A percentile compares a stretch with the other conserved stretches of the same genome.
Conservation (phyloP, 2,329 filamentous ascomycete genomes). For the Exutisphaerella laricina region DNA sequence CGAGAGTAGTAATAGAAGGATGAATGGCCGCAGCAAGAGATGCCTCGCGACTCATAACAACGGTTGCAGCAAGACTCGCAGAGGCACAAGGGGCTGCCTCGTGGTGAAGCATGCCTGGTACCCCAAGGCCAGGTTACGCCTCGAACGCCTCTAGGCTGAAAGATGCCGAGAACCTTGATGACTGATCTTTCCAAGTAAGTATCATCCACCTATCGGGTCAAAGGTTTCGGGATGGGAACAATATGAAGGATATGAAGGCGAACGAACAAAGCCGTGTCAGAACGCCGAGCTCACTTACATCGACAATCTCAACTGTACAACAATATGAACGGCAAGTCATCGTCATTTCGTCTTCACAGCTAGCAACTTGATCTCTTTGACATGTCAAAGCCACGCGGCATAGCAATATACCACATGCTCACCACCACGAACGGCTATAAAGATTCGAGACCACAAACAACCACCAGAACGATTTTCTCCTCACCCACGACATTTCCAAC, state of each 20-base stretch:
- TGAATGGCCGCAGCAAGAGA: not conserved
- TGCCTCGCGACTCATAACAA: too few relatives aligned
- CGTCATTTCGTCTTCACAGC: not conserved
- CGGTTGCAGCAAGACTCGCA: not conserved
- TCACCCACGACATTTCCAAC: not conserved
- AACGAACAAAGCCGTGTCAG: not conserved
- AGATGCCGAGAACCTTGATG: not conserved
- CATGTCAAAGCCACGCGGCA: not conserved
- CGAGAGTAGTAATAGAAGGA: not conserved
- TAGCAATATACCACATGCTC: not conserved
- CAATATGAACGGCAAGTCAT: not conserved
- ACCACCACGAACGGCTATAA: not conserved
- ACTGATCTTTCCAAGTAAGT: not conserved
- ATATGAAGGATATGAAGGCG: not conserved
- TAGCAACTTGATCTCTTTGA: not conserved
- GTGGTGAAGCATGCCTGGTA: not conserved
- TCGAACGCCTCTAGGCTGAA: not conserved
- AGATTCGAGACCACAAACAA: not conserved
- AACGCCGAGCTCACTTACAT: not conserved
- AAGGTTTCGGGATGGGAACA: not conserved
- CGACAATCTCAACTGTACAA: not conserved
- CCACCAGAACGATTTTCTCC: not conserved
- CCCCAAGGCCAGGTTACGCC: not conserved
- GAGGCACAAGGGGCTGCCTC: not conserved
- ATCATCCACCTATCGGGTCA: not conserved